Percentiles rank a stretch among this genome's conserved stretches.
Conservation (phyloP, 352 stramenopile genomes). For the Globisporangium paddicum region DNA sequence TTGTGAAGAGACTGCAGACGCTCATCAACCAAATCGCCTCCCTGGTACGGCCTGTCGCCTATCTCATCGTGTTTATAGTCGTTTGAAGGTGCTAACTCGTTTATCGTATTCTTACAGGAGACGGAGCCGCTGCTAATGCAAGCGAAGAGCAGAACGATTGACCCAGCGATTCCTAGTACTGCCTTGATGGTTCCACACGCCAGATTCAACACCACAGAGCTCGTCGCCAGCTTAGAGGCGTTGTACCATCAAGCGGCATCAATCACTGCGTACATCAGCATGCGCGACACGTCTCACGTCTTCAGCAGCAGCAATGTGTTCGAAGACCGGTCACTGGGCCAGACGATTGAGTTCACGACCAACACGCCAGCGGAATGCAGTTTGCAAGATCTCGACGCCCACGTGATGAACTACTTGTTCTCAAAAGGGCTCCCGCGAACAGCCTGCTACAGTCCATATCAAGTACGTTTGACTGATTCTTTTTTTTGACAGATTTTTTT, state of each 20-base stretch:
- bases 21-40: conserved; percentile 17
- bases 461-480: too few species aligned
- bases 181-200: too few species aligned
- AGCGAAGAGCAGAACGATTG: not conserved
- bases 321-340: not conserved
- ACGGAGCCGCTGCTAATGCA: not conserved
- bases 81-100: too few species aligned
- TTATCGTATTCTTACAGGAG: not conserved
- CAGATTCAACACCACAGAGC: too few species aligned
- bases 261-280: not conserved
- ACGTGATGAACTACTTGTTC: too few species aligned
- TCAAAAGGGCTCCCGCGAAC: too few species aligned
- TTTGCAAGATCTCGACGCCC: not conserved
- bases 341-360: conserved; percentile 8
- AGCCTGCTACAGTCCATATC: too few species aligned
- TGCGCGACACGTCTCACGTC: not conserved
- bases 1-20: conserved; percentile 34
- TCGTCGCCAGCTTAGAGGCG: not conserved
- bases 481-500: too few species aligned
- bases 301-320: not conserved
- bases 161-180: not conserved
- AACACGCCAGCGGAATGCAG: not conserved
- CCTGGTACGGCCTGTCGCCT: not conserved
- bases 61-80: too few species aligned
- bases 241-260: not conserved